These are phyloP conservation scores for Tulasnella sp. DNA, from an alignment of 768 basidiomycete genomes.

Conservation along the genomic window DNA sequence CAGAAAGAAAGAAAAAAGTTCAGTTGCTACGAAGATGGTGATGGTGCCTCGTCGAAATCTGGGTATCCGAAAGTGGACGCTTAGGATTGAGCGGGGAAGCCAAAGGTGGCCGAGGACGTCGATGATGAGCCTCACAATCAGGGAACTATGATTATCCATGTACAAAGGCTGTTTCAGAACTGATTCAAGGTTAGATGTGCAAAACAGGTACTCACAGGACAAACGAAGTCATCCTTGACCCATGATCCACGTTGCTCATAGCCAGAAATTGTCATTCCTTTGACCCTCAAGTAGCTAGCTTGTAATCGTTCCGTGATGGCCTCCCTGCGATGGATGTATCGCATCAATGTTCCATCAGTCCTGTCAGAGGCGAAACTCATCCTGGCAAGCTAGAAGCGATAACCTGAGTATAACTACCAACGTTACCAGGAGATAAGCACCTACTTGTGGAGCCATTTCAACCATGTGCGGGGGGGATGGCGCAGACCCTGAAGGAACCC, in stretches of 20 bases:
- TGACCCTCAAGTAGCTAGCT: not conserved
- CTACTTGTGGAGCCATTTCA: no score
- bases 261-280: not conserved
- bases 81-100: not conserved
- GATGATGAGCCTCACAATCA: not conserved
- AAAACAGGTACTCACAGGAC: conserved; percentile 4
- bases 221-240: conserved; percentile 9
- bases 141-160: not conserved
- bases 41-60: not conserved
- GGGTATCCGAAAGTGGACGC: not conserved
- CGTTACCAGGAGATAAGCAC: no score
- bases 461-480: no score
- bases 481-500: no score
- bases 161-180: not conserved
- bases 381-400: not conserved
- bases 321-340: conserved; percentile 1
- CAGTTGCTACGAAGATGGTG: not conserved
- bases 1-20: not conserved
- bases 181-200: not conserved
- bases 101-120: no score
- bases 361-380: conserved; percentile 9
- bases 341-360: not conserved
- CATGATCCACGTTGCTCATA: conserved; percentile 10
- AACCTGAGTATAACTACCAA: no score
- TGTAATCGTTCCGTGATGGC: not conserved